Evolutionary conservation across 805 yeast species (phyloP).

Genomic region (Ogataea naganishii): DNA sequence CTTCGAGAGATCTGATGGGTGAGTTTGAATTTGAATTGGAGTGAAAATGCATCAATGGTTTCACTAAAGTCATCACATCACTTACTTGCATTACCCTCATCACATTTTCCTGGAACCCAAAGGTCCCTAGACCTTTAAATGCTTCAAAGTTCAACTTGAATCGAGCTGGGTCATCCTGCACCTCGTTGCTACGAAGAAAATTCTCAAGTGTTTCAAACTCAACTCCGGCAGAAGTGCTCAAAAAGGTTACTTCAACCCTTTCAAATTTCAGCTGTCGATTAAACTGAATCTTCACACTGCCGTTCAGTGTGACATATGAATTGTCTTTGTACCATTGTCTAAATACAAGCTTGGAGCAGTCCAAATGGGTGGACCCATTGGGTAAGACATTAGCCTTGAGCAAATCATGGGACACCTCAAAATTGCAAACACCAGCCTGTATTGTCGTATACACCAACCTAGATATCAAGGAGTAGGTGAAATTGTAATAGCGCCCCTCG

Average conservation of each 20-base stretch:
- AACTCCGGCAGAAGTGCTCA: constrained; percentile 34
- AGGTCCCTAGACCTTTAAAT: constrained; percentile 37
- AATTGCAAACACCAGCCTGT: constrained; percentile 39
- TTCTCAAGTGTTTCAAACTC: constrained; percentile 38
- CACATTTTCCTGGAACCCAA: constrained; percentile 58
- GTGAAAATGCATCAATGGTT: constrained; percentile 44
- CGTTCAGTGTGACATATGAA: constrained; percentile 52
- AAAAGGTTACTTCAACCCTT: constrained; percentile 55
- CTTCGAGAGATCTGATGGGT: constrained; percentile 44
- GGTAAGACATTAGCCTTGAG: constrained; percentile 44
- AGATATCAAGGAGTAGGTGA: constrained; percentile 59
- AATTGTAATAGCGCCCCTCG: constrained; percentile 51
- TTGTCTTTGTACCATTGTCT: constrained; percentile 60
- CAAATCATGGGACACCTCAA: constrained; percentile 42
- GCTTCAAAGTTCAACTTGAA: constrained; percentile 28
- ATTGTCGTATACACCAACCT: constrained; percentile 46
- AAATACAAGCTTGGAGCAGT: constrained; percentile 39
- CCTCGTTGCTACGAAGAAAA: constrained; percentile 24
- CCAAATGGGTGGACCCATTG: constrained; percentile 44
- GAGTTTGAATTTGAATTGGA: constrained; percentile 39
- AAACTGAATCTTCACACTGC: constrained; percentile 54
- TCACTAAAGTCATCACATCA: constrained; percentile 68
- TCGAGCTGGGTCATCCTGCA: constrained; percentile 4
- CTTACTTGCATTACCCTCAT: constrained; percentile 68
- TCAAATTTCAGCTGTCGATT: constrained; percentile 59